Percentiles rank a stretch among this genome's conserved stretches.
These are phyloP conservation scores for Venturia aucupariae DNA, from an alignment of 2,329 filamentous ascomycete genomes.

Conservation along the genomic window DNA sequence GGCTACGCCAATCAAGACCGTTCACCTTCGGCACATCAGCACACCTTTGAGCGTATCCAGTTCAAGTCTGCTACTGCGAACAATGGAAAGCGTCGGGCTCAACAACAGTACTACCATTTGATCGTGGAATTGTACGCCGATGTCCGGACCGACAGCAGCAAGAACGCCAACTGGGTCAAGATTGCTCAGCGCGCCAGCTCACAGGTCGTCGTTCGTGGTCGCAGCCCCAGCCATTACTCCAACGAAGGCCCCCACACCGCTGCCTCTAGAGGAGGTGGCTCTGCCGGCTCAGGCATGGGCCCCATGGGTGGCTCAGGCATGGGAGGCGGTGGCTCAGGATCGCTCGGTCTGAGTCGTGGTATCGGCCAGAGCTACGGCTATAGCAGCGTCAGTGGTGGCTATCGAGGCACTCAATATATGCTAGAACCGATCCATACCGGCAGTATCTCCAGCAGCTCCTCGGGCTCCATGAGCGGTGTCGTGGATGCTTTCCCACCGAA, in stretches of 20 bases:
- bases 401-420: slow-evolving; percentile 27
- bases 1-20: slow-evolving; percentile 16
- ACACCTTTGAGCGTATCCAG: slow-evolving; percentile 79
- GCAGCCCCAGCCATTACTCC: slow-evolving; percentile 73
- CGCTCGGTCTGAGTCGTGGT: not conserved
- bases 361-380: slow-evolving; percentile 19
- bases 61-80: slow-evolving; percentile 93
- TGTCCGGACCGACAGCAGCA: slow-evolving; percentile 38
- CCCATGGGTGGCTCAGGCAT: slow-evolving; percentile 44
- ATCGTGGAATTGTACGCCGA: slow-evolving; percentile 75
- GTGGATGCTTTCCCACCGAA: slow-evolving; percentile 22
- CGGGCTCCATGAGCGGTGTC: slow-evolving; percentile 32
- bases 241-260: slow-evolving; percentile 47
- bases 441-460: slow-evolving; percentile 37
- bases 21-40: slow-evolving; percentile 32
- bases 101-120: slow-evolving; percentile 89
- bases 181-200: slow-evolving; percentile 65
- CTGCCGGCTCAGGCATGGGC: slow-evolving; percentile 43
- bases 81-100: slow-evolving; percentile 81
- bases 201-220: slow-evolving; percentile 78
- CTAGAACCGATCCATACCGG: slow-evolving; percentile 30
- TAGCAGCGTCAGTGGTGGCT: slow-evolving; percentile 20
- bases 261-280: slow-evolving; percentile 35
- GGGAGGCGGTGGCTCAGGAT: slow-evolving; percentile 9
- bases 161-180: slow-evolving; percentile 53